Percentiles rank a stretch among this genome's conserved stretches.
phyloP scores from a whole-genome alignment of 495 filamentous ascomycete species.

The Penicillium cosmopolitanum region DNA sequence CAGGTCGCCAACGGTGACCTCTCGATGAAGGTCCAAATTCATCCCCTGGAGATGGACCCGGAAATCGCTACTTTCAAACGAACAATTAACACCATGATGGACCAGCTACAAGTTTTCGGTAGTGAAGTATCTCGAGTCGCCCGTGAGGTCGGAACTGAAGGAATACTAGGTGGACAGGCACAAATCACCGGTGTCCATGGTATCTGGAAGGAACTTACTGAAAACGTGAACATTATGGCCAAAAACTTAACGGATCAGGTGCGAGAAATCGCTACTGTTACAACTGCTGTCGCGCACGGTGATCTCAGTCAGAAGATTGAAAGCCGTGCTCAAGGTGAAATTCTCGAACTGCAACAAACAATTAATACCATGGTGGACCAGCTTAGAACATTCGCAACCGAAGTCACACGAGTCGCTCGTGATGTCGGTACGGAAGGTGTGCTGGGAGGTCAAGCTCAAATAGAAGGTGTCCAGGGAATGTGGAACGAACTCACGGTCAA shows the following conservation, averaged over 20 bases:
- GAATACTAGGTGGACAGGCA: conserved; percentile 94
- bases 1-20: conserved; percentile 95
- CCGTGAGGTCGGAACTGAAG: conserved; percentile 96
- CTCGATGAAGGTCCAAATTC: conserved; percentile 96
- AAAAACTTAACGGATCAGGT: conserved; percentile 84
- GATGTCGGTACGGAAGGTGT: conserved; percentile 98
- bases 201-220: conserved; percentile 97
- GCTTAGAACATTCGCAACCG: conserved; percentile 92
- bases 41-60: conserved; percentile 96
- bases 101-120: conserved; percentile 96
- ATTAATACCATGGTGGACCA: conserved; percentile 99
- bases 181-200: conserved; percentile 93
- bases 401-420: conserved; percentile 94
- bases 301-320: conserved; percentile 97
- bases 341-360: conserved; percentile 93
- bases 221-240: conserved; percentile 99
- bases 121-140: conserved; percentile 96
- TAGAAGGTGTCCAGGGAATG: conserved; percentile 81
- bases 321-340: conserved; percentile 91
- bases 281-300: conserved; percentile 94
- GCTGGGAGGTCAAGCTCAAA: conserved; percentile 93
- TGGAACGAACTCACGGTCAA: conserved; percentile 99
- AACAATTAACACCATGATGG: conserved; percentile 98
- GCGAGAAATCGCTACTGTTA: conserved; percentile 95
- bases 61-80: conserved; percentile 99